Conservation (phyloP, 768 basidiomycete genomes). For the Mycena epipterygia region DNA sequence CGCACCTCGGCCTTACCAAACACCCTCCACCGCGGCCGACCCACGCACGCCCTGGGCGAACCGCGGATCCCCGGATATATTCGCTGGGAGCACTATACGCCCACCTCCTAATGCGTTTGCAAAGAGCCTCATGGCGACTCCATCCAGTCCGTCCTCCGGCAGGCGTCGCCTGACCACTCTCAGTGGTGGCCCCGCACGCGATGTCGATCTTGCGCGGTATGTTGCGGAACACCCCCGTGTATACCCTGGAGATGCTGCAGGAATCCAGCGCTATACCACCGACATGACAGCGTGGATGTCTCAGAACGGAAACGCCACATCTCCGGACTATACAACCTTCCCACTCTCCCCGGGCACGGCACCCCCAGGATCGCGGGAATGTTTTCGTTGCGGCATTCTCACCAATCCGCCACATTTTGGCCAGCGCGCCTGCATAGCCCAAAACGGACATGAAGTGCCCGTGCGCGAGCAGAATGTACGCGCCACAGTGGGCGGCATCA, state of each 20-base stretch:
- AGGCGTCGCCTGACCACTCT: not conserved
- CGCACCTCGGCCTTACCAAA: not conserved
- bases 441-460: not conserved
- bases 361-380: constrained; percentile 11
- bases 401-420: constrained; percentile 10
- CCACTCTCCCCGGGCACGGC: constrained; percentile 14
- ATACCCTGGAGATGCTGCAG: constrained; percentile 1
- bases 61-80: not conserved
- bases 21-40: not conserved
- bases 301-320: not conserved
- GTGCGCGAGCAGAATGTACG: constrained; percentile 3
- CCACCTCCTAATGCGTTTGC: not conserved
- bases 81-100: constrained; percentile 5
- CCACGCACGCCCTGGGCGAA: not conserved
- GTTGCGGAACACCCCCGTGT: not conserved
- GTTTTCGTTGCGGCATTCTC: constrained; percentile 17
- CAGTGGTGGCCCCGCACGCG: constrained; percentile 8
- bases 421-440: not conserved
- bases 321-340: constrained; percentile 3
- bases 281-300: constrained; percentile 9
- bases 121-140: not conserved
- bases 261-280: not conserved
- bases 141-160: not conserved
- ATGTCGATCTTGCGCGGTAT: not conserved
- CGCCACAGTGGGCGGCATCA: not conserved